These are phyloP conservation scores for Eucalyptus curtisii DNA, from an alignment of 345 rosid genomes.

Conservation along the genomic window DNA sequence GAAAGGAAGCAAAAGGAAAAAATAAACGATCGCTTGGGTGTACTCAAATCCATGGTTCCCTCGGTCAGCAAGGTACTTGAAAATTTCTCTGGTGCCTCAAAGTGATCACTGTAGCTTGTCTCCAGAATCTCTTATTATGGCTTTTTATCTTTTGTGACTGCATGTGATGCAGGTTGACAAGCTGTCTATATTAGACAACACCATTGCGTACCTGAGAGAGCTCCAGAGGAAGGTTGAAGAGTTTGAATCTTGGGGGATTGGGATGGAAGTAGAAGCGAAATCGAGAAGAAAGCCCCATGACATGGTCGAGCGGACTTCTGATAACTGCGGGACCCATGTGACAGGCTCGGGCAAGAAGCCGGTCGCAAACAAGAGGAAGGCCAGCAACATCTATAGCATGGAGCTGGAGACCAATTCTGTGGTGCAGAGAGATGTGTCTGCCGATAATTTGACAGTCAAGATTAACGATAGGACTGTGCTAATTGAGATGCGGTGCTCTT, in stretches of 20 bases:
- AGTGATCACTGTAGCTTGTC: neutral
- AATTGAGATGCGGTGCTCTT: conserved; percentile 69
- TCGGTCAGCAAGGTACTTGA: conserved; percentile 51
- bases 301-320: conserved; percentile 53
- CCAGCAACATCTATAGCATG: conserved; percentile 16
- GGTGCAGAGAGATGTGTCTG: neutral
- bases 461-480: conserved; percentile 31
- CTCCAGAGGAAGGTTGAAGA: conserved; percentile 56
- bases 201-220: conserved; percentile 66
- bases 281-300: conserved; percentile 39
- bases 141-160: neutral
- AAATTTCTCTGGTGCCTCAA: neutral
- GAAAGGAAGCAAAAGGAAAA: conserved; percentile 48
- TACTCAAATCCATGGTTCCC: conserved; percentile 65
- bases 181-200: conserved; percentile 71
- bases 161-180: conserved; percentile 49
- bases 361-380: conserved; percentile 50
- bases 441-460: conserved; percentile 30
- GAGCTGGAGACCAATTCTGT: conserved; percentile 21
- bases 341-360: conserved; percentile 6
- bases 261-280: conserved; percentile 18
- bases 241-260: conserved; percentile 32
- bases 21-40: conserved; percentile 37
- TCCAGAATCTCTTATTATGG: neutral
- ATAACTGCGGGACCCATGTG: conserved; percentile 34